Base-by-base conservation (phyloP, 2,329 filamentous ascomycete species). In the Shiraia bambusicola region DNA sequence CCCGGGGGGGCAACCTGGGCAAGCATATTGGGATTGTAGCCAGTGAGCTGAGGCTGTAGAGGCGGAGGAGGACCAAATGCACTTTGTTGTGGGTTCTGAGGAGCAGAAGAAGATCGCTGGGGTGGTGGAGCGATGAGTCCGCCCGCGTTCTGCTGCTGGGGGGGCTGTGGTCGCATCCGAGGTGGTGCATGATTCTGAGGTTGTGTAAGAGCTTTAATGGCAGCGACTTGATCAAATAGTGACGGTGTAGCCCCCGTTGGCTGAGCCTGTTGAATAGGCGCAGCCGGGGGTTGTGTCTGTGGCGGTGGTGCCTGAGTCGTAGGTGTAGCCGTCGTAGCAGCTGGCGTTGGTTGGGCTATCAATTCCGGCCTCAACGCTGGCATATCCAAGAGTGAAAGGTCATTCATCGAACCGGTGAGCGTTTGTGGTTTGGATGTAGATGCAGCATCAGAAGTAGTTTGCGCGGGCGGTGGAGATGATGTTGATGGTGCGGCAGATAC, bases 31-130 rank as follows among this genome's bases (percentile, higher is more conserved):
- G 69, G 71, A 25, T 65, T 67, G 39, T 80, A 76, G 7, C 92
- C 90, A 4, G 93, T 96, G 68, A 91, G 80, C 64, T 96, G 92
- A 37, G 89, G 83, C 64, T 91, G 85, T 54, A 96, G 71, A 12
- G 88, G 83, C 35, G 88, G 66, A 28, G 86, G 67, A 13, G 86
- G 80, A 6, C 80, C 79, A 65, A 94, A 93, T 4, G 76, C 78
- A 66, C 79, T 90, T 32, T 83, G 82, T 61, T 65, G 62, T 28
- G 61, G 85, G 39, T 89, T 87, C 65, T 89, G 87, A 17, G 93
- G 92, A 28, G 93, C 92, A 28, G 92, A 96, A 10, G 93, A 77
- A 6, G 93, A 86, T 47, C 93, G 80, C 37, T 83, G 80, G 9
- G 90, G 89, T 13, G 87, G 89, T 6, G 90, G 89, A 34, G 85